Conservation (phyloP, 176 grass and related monocot species). For the Calamus simplicifolius region DNA sequence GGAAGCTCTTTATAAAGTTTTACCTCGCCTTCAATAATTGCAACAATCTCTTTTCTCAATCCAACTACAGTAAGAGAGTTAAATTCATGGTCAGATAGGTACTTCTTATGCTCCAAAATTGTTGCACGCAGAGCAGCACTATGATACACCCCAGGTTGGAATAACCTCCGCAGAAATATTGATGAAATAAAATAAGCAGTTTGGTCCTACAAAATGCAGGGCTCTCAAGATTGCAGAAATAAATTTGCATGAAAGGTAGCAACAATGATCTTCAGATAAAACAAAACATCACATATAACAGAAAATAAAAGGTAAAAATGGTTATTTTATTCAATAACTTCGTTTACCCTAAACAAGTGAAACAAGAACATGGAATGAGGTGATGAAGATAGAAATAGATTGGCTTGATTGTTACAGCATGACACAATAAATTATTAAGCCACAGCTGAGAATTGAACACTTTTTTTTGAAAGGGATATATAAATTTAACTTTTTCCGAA, state of each 20-base stretch:
- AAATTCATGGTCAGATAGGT: constrained; percentile 75
- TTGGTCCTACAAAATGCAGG: constrained; percentile 42
- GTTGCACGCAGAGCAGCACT: constrained; percentile 72
- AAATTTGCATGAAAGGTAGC: background rate
- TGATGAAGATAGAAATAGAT: too few species aligned
- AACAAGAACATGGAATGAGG: too few species aligned
- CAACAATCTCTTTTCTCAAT: constrained; percentile 73
- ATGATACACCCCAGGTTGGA: constrained; percentile 83
- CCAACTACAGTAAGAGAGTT: constrained; percentile 71
- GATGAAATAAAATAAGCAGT: constrained; percentile 72
- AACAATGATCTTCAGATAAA: background rate
- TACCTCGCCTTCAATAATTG: constrained; percentile 81
- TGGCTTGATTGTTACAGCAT: too few species aligned
- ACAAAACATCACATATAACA: background rate
- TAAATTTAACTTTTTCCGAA: too few species aligned
- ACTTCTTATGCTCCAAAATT: constrained; percentile 79
- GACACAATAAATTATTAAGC: too few species aligned
- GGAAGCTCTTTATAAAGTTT: background rate
- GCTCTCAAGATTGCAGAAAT: background rate
- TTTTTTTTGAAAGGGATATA: too few species aligned
- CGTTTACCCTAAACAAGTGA: too few species aligned
- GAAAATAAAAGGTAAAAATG: too few species aligned
- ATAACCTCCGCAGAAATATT: constrained; percentile 82
- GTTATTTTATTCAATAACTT: too few species aligned
- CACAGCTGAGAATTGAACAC: too few species aligned